A percentile compares a stretch with the other conserved stretches of the same genome.
phyloP scores from a whole-genome alignment of 1,284 basidiomycete species.

The Fomitopsis palustris region DNA sequence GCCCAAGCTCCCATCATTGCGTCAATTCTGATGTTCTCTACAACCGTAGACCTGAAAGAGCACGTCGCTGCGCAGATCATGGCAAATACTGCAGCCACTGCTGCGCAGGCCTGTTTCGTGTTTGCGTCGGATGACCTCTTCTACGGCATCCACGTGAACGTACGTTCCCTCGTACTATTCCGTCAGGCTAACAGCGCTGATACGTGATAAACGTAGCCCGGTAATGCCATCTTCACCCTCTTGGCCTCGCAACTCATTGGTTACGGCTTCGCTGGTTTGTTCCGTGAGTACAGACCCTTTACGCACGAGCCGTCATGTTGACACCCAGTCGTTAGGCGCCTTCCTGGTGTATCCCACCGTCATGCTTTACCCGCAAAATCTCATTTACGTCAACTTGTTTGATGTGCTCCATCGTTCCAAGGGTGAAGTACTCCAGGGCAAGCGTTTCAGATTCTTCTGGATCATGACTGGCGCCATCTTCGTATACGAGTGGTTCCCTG shows the following conservation, averaged over 20 bases:
- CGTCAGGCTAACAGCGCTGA: neutral
- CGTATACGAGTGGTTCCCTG: constrained; percentile 11
- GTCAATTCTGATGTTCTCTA: neutral
- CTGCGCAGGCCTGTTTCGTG: constrained; percentile 22
- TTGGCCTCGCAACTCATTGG: constrained; percentile 28
- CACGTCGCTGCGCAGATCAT: constrained; percentile 62
- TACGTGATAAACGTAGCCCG: constrained; percentile 10
- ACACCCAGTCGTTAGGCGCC: constrained; percentile 7
- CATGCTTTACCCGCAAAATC: constrained; percentile 20
- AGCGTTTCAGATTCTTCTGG: constrained; percentile 53
- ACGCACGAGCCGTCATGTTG: neutral
- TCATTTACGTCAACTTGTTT: constrained; percentile 50
- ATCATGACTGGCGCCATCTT: constrained; percentile 41
- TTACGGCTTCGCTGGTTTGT: constrained; percentile 24
- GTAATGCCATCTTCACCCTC: constrained; percentile 34
- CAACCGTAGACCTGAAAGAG: constrained; percentile 48
- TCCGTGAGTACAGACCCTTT: neutral
- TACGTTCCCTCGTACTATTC: constrained; percentile 1
- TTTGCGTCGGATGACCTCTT: constrained; percentile 32
- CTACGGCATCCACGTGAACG: constrained; percentile 33
- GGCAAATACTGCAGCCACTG: constrained; percentile 27
- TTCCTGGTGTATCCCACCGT: constrained; percentile 37
- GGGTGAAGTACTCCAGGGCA: constrained; percentile 41
- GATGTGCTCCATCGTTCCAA: constrained; percentile 52
- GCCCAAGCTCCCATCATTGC: neutral